These are phyloP conservation scores for Arthrobotrys pseudoclavata DNA, from an alignment of 2,329 filamentous ascomycete genomes.

Conservation along the genomic window DNA sequence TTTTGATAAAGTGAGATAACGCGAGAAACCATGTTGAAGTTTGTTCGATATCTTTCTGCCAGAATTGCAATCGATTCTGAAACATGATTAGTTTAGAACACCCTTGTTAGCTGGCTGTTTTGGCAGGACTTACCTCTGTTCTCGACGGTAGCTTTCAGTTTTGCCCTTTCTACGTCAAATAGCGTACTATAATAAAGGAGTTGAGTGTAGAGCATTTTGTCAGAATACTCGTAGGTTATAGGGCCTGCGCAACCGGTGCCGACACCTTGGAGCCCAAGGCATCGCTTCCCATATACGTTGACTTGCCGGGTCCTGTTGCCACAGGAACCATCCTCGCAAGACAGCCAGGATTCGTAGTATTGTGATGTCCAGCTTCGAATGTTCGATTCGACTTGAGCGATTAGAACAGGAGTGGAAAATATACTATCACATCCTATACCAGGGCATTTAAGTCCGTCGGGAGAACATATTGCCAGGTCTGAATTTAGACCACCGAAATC, in stretches of 20 bases:
- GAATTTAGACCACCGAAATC: slow-evolving; percentile 81
- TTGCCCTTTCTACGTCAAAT: slow-evolving; percentile 90
- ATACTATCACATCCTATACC: slow-evolving; percentile 74
- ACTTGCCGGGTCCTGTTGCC: slow-evolving; percentile 89
- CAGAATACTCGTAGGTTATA: slow-evolving; percentile 88
- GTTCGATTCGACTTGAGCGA: slow-evolving; percentile 88
- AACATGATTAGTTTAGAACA: slow-evolving; percentile 59
- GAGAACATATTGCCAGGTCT: slow-evolving; percentile 74
- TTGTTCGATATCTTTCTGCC: slow-evolving; percentile 82
- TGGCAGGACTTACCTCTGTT: slow-evolving; percentile 66
- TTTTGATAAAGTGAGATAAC: slow-evolving; percentile 87
- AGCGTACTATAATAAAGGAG: slow-evolving; percentile 86
- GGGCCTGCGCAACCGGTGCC: slow-evolving; percentile 85
- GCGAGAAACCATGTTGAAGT: slow-evolving; percentile 81
- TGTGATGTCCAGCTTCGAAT: slow-evolving; percentile 81
- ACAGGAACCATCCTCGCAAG: slow-evolving; percentile 90
- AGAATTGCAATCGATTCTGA: slow-evolving; percentile 73
- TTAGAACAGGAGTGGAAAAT: slow-evolving; percentile 79
- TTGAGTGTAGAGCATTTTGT: slow-evolving; percentile 95
- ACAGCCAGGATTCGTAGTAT: slow-evolving; percentile 93
- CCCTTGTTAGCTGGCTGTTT: not conserved
- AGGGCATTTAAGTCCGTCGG: slow-evolving; percentile 81
- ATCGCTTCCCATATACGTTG: slow-evolving; percentile 88
- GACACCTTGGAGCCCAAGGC: slow-evolving; percentile 86
- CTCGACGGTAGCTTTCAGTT: slow-evolving; percentile 68